Evolutionary conservation across 2,329 filamentous ascomycete genomes (phyloP), one percentile per base, ranked within the genome.

Genomic region (Aotearoamyces nothofagi): DNA sequence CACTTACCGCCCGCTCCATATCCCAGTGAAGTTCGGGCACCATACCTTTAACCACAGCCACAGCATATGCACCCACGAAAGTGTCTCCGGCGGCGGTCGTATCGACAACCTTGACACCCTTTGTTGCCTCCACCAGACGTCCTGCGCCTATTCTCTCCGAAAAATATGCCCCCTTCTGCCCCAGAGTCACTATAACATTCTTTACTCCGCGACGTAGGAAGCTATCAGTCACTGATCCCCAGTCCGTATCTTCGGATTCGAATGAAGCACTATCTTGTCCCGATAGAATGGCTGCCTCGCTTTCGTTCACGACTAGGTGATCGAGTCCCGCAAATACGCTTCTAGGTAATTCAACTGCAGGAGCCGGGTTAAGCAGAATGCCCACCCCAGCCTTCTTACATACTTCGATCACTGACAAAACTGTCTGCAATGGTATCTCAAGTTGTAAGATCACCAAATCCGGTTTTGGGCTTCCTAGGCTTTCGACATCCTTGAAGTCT

Each of bases 221-320:
- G 27, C 63, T 57, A 13, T 52, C 44, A 1, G 64, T 67, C 2
- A 78, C 61, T 20, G 44, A 28, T 3, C 46, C 41, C 42, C 42
- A 49, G 0, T 50, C 46, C 29, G 56, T 49, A 15, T 67, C 57
- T 14, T 62, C 60, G 0, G 50, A 53, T 39, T 66, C 61, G 5
- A 60, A 43, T 2, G 47, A 52, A 9, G 49, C 41, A 3, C 54
- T 44, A 1, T 45, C 44, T 4, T 50, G 48, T 2, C 67, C 70
- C 0, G 69, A 73, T 31, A 92, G 63, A 27, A 86, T 67, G 6
- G 74, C 67, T 2, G 84, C 81, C 57, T 94, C 86, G 1, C 78
- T 90, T 58, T 94, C 86, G 47, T 96, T 94, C 43, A 94, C 69
- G 28, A 94, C 69, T 24, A 94, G 61, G 44, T 92, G 82, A 23